These are phyloP conservation scores for Lanzia echinophila DNA, from an alignment of 2,329 filamentous ascomycete species.

Conservation along the genomic window DNA sequence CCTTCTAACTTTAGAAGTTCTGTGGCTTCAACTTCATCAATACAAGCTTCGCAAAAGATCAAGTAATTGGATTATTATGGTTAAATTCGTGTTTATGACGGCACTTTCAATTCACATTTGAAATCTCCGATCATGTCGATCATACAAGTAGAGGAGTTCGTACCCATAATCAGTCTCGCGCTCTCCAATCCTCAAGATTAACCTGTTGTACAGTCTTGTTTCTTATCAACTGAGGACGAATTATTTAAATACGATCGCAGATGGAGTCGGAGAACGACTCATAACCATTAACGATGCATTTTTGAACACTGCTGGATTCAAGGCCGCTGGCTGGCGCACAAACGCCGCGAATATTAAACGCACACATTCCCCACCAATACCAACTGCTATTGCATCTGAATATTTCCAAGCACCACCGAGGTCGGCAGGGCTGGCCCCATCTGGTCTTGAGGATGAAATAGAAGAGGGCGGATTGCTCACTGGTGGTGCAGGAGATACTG, in stretches of 20 bases:
- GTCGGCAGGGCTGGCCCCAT: conserved; percentile 46
- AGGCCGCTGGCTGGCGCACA: conserved; percentile 72
- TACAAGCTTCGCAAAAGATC: too few relatives aligned
- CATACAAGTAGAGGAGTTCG: conserved; percentile 34
- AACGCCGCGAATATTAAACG: conserved; percentile 72
- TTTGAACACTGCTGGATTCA: conserved; percentile 74
- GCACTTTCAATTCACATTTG: too few relatives aligned
- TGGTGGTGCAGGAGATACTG: conserved; percentile 57
- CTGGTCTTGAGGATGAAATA: conserved; percentile 56
- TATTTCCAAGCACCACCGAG: conserved; percentile 71
- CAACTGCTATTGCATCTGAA: conserved; percentile 73
- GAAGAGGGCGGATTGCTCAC: conserved; percentile 65
- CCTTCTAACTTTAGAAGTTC: background rate
- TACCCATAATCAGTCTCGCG: background rate
- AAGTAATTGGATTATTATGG: too few relatives aligned
- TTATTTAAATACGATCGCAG: conserved; percentile 73
- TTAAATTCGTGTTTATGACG: too few relatives aligned
- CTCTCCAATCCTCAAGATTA: conserved; percentile 1
- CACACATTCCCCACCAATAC: conserved; percentile 80
- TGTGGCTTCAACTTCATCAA: too few relatives aligned
- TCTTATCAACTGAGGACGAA: conserved; percentile 75
- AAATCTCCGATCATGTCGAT: conserved; percentile 28
- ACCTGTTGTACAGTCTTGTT: conserved; percentile 54
- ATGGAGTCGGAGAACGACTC: conserved; percentile 77
- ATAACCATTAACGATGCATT: conserved; percentile 75